Base-by-base conservation (phyloP, 192 early-diverging fungal species). In the Coemansia sp. region DNA sequence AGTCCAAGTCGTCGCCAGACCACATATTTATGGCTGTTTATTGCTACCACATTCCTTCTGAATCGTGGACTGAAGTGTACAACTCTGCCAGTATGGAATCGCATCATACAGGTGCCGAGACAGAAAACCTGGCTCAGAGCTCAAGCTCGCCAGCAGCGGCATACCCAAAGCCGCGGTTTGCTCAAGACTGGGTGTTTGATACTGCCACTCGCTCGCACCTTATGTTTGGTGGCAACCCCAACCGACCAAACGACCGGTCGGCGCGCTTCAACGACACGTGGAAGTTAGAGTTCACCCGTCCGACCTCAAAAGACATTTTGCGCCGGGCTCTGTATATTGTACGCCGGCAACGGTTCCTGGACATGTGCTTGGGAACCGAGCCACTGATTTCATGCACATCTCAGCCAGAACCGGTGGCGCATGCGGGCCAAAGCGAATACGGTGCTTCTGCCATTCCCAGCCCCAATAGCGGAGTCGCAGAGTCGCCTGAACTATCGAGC, bases 191-290 rank as follows among this genome's bases (percentile, higher is more conserved):
- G 65, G 91, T 92, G 8, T 98, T 93, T 71, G 88, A 97, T 60
- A 63, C 61, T 6, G 63, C 62, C 15, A 76, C 81, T 7, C 82
- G 84, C 46, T 69, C 71, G 4, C 94, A 98, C 54, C 91, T 88
- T 68, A 60, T 98, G 60, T 98, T 98, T 83, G 96, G 96, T 9
- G 96, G 96, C 23, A 97, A 94, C 53, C 91, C 93, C 5, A 69
- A 66, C 60, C 46, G 63, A 2, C 74, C 66, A 4, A 77, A 37
- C 51, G 58, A 77, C 64, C 70, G 66, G 36, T 60, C 63, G 2
- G 72, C 72, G 26, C 79, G 79, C 16, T 63, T 71, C 42, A 68
- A 71, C 58, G 79, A 80, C 28, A 68, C 71, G 0, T 80, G 79
- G 79, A 53, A 53, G 40, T 34, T 80, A 17, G 23, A 53, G 17